Conservation (phyloP, 2,329 filamentous ascomycete genomes). For the Whalleya microplaca region DNA sequence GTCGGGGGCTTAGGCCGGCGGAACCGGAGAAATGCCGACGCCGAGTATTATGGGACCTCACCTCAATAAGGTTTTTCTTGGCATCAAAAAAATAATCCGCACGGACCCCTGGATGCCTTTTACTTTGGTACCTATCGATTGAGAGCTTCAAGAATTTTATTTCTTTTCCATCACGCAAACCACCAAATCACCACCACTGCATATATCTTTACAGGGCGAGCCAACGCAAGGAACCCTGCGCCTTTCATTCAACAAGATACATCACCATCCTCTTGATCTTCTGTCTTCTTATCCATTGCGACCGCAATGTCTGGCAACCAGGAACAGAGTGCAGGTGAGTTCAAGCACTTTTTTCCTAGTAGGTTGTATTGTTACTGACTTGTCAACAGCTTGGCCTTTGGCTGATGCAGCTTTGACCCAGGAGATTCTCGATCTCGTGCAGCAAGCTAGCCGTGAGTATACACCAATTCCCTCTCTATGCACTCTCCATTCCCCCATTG, state of each 20-base stretch:
- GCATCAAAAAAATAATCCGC: neutral
- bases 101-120: neutral
- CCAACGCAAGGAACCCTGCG: conserved; percentile 65
- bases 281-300: neutral
- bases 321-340: conserved; percentile 32
- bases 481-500: too few relatives aligned
- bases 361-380: conserved; percentile 24
- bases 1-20: conserved; percentile 27
- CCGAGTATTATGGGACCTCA: neutral
- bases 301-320: conserved; percentile 36
- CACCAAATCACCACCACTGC: conserved; percentile 18
- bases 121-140: conserved; percentile 1
- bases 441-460: conserved; percentile 61
- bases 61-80: neutral
- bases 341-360: neutral
- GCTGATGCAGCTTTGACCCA: conserved; percentile 76
- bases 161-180: conserved; percentile 9
- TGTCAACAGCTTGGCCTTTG: conserved; percentile 64
- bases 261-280: neutral
- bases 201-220: conserved; percentile 52
- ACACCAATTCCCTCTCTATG: neutral
- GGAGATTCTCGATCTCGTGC: conserved; percentile 81
- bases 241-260: neutral
- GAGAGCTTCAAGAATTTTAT: conserved; percentile 6
- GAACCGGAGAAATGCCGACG: conserved; percentile 26